Conservation (phyloP, 495 filamentous ascomycete genomes). For the Podospora conica region DNA sequence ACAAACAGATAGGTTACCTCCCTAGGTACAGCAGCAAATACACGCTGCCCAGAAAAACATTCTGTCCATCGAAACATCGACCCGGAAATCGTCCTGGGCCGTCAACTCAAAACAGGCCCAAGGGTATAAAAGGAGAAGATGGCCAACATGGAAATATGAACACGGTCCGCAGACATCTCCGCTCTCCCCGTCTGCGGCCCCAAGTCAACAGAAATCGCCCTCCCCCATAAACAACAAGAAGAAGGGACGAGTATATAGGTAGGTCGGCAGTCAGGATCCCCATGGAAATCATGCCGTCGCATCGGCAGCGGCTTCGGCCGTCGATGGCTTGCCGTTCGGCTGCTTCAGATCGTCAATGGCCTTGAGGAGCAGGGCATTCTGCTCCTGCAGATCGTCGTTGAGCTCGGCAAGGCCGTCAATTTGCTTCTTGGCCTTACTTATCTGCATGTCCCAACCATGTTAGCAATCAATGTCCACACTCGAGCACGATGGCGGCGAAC, state of each 20-base stretch:
- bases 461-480: conserved; percentile 1
- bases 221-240: not conserved
- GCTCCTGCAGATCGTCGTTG: conserved; percentile 42
- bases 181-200: not conserved
- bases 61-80: not conserved
- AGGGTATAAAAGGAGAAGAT: conserved; percentile 8
- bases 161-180: not conserved
- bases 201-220: conserved; percentile 1
- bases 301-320: not conserved
- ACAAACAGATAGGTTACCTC: too few relatives aligned
- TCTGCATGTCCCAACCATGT: conserved; percentile 29
- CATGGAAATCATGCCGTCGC: not conserved
- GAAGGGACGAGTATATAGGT: not conserved
- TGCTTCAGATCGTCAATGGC: conserved; percentile 31
- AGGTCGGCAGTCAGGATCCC: not conserved
- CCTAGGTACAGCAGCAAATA: not conserved
- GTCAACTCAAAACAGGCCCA: not conserved
- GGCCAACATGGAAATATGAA: not conserved
- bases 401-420: conserved; percentile 41
- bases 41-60: not conserved
- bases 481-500: not conserved
- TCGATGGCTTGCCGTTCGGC: not conserved
- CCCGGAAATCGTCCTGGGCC: not conserved
- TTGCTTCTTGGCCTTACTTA: conserved; percentile 43
- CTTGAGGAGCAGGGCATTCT: conserved; percentile 40